These are phyloP conservation scores for Phlebopus sp. DNA, from an alignment of 1,284 basidiomycete genomes.

Conservation along the genomic window DNA sequence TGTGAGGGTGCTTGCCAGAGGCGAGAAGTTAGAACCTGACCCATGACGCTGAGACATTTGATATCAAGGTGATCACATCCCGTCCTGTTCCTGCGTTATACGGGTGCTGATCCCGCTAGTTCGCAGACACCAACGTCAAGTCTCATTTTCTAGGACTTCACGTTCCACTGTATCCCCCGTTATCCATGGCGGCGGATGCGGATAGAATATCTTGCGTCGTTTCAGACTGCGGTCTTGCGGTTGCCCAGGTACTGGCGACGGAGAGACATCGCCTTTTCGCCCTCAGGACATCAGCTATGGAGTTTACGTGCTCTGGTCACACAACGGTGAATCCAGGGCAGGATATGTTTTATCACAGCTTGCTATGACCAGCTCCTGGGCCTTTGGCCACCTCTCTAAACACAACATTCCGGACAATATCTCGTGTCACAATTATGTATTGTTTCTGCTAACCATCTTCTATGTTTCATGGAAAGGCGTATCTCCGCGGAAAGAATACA, in stretches of 20 bases:
- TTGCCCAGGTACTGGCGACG: constrained; percentile 18
- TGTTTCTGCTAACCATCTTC: constrained; percentile 11
- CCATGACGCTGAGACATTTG: constrained; percentile 15
- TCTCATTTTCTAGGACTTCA: constrained; percentile 16
- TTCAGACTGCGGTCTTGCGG: constrained; percentile 23
- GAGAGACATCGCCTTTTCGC: constrained; percentile 17
- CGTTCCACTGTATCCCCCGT: constrained; percentile 17
- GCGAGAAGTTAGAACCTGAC: constrained; percentile 68
- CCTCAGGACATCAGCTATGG: constrained; percentile 24
- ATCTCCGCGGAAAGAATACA: too few species aligned
- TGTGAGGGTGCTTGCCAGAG: constrained; percentile 72
- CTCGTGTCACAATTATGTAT: constrained; percentile 26
- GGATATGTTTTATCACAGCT: constrained; percentile 17
- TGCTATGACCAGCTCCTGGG: constrained; percentile 17
- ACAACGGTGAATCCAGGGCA: constrained; percentile 16
- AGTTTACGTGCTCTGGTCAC: constrained; percentile 21
- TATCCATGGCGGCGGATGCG: constrained; percentile 16
- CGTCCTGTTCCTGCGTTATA: neutral
- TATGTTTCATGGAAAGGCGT: neutral
- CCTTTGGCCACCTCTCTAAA: constrained; percentile 9
- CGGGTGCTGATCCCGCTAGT: constrained; percentile 1
- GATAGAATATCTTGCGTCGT: constrained; percentile 24
- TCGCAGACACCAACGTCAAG: constrained; percentile 12
- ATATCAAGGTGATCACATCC: constrained; percentile 15
- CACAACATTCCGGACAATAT: constrained; percentile 24